Conservation (phyloP, 2,329 filamentous ascomycete species). For the Fusarium nisikadoi region DNA sequence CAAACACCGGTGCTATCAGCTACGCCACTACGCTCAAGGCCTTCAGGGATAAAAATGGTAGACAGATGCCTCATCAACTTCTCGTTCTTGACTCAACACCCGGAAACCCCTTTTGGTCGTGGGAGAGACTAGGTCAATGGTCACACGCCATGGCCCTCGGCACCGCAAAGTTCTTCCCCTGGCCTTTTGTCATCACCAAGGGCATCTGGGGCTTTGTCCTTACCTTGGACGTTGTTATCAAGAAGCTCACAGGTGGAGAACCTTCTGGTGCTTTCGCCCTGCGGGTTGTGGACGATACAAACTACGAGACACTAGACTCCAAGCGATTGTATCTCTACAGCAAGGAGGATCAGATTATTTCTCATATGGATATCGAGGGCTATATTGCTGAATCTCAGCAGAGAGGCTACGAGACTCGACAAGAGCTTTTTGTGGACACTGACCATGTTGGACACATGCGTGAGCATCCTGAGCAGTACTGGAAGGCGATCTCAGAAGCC, state of each 20-base stretch:
- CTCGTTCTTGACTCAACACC: conserved; percentile 65
- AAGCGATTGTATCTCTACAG: conserved; percentile 68
- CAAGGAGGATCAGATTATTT: conserved; percentile 66
- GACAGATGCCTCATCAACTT: conserved; percentile 59
- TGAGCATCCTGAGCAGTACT: conserved; percentile 67
- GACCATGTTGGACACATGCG: conserved; percentile 71
- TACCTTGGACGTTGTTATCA: conserved; percentile 49
- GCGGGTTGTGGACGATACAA: conserved; percentile 51
- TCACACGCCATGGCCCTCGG: conserved; percentile 64
- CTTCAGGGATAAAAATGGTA: conserved; percentile 52
- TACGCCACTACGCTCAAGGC: conserved; percentile 61
- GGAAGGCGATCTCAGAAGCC: conserved; percentile 55
- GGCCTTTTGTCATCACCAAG: conserved; percentile 61
- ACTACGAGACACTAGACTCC: conserved; percentile 49
- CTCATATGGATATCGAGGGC: conserved; percentile 64
- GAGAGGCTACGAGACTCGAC: conserved; percentile 60
- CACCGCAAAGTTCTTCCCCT: conserved; percentile 58
- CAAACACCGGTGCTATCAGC: conserved; percentile 68
- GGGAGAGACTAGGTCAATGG: conserved; percentile 60
- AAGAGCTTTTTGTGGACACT: conserved; percentile 66
- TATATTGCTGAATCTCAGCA: conserved; percentile 60
- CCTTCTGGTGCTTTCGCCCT: conserved; percentile 54
- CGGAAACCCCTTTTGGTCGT: conserved; percentile 56
- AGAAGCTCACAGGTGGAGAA: conserved; percentile 52
- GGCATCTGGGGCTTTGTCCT: conserved; percentile 58